These are phyloP conservation scores for Tephrocybe sp. DNA, from an alignment of 768 basidiomycete species.

Conservation along the genomic window DNA sequence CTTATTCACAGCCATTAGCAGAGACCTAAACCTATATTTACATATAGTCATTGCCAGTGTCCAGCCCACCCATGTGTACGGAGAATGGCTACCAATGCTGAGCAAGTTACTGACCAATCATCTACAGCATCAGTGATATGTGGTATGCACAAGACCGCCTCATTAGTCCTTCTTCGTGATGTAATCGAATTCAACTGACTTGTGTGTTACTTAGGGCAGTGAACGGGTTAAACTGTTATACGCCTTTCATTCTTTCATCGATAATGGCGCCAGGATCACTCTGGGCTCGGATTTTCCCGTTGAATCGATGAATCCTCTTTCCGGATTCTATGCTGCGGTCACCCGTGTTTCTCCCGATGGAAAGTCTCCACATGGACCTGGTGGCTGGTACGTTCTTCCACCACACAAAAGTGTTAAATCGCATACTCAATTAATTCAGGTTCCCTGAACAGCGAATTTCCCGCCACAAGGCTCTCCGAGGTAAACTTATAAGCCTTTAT, in stretches of 20 bases:
- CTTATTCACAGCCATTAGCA: neutral
- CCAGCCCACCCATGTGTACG: conserved; percentile 87
- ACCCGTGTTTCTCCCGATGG: conserved; percentile 71
- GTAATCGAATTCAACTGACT: neutral
- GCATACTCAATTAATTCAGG: conserved; percentile 40
- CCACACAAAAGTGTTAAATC: neutral
- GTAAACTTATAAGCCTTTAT: conserved; percentile 27
- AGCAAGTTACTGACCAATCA: neutral
- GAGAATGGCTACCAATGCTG: conserved; percentile 15
- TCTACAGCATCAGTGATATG: conserved; percentile 76
- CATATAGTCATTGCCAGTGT: conserved; percentile 83
- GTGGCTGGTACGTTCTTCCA: conserved; percentile 69
- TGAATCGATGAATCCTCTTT: conserved; percentile 81
- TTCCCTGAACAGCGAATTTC: conserved; percentile 80
- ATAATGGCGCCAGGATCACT: conserved; percentile 66
- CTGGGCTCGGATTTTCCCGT: conserved; percentile 92
- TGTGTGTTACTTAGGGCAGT: conserved; percentile 52
- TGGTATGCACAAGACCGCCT: conserved; percentile 84
- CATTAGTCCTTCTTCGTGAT: conserved; percentile 40
- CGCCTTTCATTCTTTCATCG: conserved; percentile 76
- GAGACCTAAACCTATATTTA: neutral
- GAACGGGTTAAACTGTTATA: conserved; percentile 85
- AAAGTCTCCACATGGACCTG: conserved; percentile 76
- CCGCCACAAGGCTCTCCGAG: conserved; percentile 74
- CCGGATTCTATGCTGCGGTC: conserved; percentile 87